These are phyloP conservation scores for Solanum lignicaule DNA, from an alignment of 257 asterid genomes.

Conservation along the genomic window DNA sequence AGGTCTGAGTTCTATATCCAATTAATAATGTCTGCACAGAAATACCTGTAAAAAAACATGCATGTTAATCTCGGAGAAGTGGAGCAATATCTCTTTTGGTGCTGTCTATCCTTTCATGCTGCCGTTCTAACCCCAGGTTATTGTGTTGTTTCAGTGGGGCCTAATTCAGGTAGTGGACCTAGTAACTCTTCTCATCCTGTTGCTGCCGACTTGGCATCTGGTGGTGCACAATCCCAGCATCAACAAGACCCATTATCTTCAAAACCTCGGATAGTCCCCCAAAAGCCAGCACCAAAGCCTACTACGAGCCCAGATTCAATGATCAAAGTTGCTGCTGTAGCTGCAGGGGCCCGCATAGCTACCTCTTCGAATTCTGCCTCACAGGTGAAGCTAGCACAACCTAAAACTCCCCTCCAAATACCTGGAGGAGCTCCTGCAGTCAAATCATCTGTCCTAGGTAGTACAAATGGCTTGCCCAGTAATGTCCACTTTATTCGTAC, in stretches of 20 bases:
- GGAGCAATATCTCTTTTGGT: neutral
- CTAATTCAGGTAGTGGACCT: slow-evolving; percentile 13
- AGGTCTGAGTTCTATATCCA: neutral
- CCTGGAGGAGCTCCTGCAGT: slow-evolving; percentile 35
- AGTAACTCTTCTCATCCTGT: slow-evolving; percentile 6
- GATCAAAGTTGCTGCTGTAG: slow-evolving; percentile 80
- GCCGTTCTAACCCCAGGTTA: neutral
- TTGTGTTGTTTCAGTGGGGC: slow-evolving; percentile 5
- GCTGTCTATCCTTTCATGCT: neutral
- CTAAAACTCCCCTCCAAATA: slow-evolving; percentile 47
- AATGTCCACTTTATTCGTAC: slow-evolving; percentile 56
- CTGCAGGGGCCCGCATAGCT: slow-evolving; percentile 84
- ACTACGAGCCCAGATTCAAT: slow-evolving; percentile 31
- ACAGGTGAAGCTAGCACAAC: slow-evolving; percentile 43
- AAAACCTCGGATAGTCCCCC: slow-evolving; percentile 14
- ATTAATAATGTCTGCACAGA: neutral
- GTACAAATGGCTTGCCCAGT: slow-evolving; percentile 50
- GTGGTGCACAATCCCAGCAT: slow-evolving; percentile 9
- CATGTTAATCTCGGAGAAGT: neutral
- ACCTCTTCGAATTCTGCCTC: slow-evolving; percentile 54
- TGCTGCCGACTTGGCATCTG: slow-evolving; percentile 15
- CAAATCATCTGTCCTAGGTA: slow-evolving; percentile 35
- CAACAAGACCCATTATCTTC: slow-evolving; percentile 16
- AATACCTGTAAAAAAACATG: neutral
- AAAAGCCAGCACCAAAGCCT: slow-evolving; percentile 25